Evolutionary conservation across 139 green algal genomes (phyloP).

Genomic region (Coccomyxa sp.): DNA sequence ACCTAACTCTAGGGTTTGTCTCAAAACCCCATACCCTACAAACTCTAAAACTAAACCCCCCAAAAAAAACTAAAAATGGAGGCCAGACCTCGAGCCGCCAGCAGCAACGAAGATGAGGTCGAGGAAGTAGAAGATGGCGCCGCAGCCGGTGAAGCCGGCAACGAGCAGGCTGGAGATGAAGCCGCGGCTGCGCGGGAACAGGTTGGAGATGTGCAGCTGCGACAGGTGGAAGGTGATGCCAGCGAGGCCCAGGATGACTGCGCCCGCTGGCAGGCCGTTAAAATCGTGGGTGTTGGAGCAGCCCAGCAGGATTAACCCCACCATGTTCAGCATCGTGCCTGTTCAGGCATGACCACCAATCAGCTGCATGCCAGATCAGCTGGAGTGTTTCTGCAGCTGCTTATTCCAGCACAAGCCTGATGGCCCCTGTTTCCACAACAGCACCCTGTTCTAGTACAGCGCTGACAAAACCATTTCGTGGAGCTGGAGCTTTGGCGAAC

Average conservation of each 20-base stretch:
- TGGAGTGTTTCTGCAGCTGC: no score
- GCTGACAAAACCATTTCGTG: no score
- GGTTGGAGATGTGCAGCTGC: slow-evolving; percentile 49
- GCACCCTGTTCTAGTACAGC: no score
- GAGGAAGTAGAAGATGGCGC: slow-evolving; percentile 57
- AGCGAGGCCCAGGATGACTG: slow-evolving; percentile 50
- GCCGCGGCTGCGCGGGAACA: slow-evolving; percentile 43
- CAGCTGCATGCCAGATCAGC: no score
- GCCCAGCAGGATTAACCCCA: slow-evolving; percentile 46
- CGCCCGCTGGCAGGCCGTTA: slow-evolving; percentile 23
- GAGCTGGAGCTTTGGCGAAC: no score
- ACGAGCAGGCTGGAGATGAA: slow-evolving; percentile 47
- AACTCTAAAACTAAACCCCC: no score
- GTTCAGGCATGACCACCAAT: not conserved
- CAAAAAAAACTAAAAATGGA: no score
- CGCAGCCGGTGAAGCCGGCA: slow-evolving; percentile 55
- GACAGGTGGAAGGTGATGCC: slow-evolving; percentile 59
- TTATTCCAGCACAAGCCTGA: no score
- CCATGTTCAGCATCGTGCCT: slow-evolving; percentile 51
- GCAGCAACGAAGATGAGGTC: slow-evolving; percentile 32
- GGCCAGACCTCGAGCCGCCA: slow-evolving; percentile 11
- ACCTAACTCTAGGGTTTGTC: not conserved
- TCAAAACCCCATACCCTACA: not conserved
- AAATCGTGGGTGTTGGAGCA: slow-evolving; percentile 16
- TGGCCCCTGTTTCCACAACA: no score